phyloP scores from a whole-genome alignment of 768 basidiomycete genomes.

The Auricularia auricula-judae region DNA sequence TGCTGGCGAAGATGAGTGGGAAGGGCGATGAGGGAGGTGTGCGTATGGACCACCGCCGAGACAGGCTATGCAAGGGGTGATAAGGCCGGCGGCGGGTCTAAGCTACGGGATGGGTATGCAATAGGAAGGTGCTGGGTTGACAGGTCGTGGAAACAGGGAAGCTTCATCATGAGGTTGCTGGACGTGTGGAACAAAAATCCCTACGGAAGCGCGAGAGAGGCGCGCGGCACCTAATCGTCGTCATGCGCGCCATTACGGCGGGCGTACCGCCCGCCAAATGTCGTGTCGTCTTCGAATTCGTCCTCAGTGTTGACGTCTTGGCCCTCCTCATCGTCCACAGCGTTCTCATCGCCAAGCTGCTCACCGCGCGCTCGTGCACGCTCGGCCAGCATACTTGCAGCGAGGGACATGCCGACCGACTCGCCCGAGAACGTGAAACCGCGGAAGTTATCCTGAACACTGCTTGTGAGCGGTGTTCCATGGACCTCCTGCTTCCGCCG shows the following conservation, averaged over 20 bases:
- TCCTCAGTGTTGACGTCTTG: slow-evolving; percentile 50
- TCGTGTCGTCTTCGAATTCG: slow-evolving; percentile 56
- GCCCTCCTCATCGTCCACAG: slow-evolving; percentile 17
- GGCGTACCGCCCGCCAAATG: slow-evolving; percentile 63
- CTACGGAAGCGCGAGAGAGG: slow-evolving; percentile 1
- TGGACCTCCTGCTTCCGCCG: slow-evolving; percentile 32
- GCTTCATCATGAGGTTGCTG: neutral
- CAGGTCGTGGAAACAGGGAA: neutral
- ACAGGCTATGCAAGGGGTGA: neutral
- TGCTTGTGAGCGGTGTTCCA: slow-evolving; percentile 72
- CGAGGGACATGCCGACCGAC: slow-evolving; percentile 1
- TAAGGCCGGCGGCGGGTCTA: neutral
- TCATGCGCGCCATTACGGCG: slow-evolving; percentile 34
- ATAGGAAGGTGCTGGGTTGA: neutral
- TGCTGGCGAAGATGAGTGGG: neutral
- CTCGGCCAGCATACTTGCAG: slow-evolving; percentile 4
- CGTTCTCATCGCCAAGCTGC: slow-evolving; percentile 26
- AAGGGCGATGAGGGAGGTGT: neutral
- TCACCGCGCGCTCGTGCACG: slow-evolving; percentile 4
- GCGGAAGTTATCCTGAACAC: slow-evolving; percentile 92
- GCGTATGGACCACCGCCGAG: neutral
- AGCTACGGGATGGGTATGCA: neutral
- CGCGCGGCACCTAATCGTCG: slow-evolving; percentile 23
- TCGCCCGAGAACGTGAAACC: slow-evolving; percentile 83
- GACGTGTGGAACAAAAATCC: neutral